A percentile compares a stretch with the other conserved stretches of the same genome.
Evolutionary conservation across 2,329 filamentous ascomycete species (phyloP).

Genomic region (Mariannaea sp.): DNA sequence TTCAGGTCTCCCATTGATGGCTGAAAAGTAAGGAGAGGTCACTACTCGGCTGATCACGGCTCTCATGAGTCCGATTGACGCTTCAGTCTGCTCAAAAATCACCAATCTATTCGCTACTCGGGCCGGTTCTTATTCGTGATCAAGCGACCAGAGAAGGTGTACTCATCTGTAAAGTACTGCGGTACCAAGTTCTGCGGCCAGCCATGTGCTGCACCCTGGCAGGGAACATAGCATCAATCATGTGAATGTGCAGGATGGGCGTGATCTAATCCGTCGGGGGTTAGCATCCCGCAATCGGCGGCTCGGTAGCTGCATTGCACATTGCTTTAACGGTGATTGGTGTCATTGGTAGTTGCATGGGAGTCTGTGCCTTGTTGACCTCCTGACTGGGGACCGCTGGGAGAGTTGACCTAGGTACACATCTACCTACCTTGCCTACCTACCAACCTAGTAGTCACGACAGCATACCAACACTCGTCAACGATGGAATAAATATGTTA

Average conservation of each 20-base stretch:
- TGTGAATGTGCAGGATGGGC: background rate
- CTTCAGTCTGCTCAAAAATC: background rate
- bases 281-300: background rate
- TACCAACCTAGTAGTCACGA: too few species aligned
- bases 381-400: too few species aligned
- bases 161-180: background rate
- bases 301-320: background rate
- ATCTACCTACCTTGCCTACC: too few species aligned
- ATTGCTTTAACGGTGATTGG: background rate
- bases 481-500: too few species aligned
- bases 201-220: background rate
- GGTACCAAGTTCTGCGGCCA: background rate
- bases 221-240: too few species aligned
- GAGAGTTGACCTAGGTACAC: too few species aligned
- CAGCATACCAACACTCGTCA: too few species aligned
- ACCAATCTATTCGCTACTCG: background rate
- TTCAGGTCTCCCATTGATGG: background rate
- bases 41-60: background rate
- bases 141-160: background rate
- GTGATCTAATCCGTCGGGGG: background rate
- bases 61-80: background rate
- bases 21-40: background rate
- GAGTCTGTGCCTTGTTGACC: background rate
- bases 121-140: slow-evolving; percentile 1
- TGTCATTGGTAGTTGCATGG: background rate